A percentile compares a stretch with the other conserved stretches of the same genome.
Conservation (phyloP, 2,329 filamentous ascomycete species). For the Alternaria angustiovoidea region DNA sequence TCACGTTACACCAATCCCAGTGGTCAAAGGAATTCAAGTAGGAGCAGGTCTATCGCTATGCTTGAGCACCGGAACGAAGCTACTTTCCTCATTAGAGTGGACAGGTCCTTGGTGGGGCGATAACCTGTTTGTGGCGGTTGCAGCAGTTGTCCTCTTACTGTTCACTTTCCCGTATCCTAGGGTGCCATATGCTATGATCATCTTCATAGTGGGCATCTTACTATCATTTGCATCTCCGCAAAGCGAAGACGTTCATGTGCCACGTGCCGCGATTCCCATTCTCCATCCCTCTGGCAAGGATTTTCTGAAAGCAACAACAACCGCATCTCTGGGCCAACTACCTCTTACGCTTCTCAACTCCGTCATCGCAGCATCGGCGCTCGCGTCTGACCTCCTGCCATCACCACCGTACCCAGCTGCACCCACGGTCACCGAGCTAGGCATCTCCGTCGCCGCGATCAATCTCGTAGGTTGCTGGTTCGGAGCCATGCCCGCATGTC, state of each 20-base stretch:
- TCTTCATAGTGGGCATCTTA: slow-evolving; percentile 73
- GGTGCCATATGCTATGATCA: slow-evolving; percentile 79
- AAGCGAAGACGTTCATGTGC: slow-evolving; percentile 14
- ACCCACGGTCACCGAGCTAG: slow-evolving; percentile 78
- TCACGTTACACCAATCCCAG: slow-evolving; percentile 78
- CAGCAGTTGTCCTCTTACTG: slow-evolving; percentile 75
- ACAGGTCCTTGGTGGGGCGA: slow-evolving; percentile 71
- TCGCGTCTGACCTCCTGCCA: slow-evolving; percentile 80
- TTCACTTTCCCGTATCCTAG: slow-evolving; percentile 69
- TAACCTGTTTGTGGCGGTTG: slow-evolving; percentile 79
- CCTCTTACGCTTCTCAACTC: slow-evolving; percentile 94
- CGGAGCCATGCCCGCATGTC: slow-evolving; percentile 93
- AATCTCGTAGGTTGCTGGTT: slow-evolving; percentile 90
- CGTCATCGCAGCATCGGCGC: slow-evolving; percentile 83
- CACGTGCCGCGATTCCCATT: slow-evolving; percentile 64
- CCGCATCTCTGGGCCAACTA: slow-evolving; percentile 83
- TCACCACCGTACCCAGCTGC: slow-evolving; percentile 61
- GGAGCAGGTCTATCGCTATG: slow-evolving; percentile 87
- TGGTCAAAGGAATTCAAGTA: slow-evolving; percentile 94
- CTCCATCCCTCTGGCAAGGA: slow-evolving; percentile 55
- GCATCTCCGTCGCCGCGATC: slow-evolving; percentile 81
- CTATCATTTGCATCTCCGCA: slow-evolving; percentile 63
- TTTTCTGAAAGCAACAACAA: slow-evolving; percentile 65
- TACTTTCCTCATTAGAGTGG: slow-evolving; percentile 76
- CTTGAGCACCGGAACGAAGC: slow-evolving; percentile 73